Evolutionary conservation across 805 yeast species (phyloP).

Genomic region (Kodamaea kaohsiungensis): DNA sequence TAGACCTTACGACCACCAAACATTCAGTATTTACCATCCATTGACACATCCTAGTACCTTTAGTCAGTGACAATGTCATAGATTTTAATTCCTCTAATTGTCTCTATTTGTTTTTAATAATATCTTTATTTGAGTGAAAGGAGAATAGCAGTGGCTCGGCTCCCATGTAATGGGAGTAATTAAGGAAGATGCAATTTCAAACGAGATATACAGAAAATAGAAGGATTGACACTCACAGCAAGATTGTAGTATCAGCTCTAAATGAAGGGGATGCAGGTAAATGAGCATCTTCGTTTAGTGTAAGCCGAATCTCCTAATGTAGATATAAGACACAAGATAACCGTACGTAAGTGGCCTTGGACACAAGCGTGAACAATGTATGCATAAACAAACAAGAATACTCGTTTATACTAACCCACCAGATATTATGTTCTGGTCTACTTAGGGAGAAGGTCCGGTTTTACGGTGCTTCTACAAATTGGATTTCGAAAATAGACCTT

Average conservation of each 20-base stretch:
- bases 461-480: too few species aligned
- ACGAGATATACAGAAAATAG: not conserved
- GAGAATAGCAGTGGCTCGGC: not conserved
- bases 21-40: not conserved
- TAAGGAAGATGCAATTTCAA: not conserved
- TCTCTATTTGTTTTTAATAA: conserved; percentile 14
- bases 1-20: not conserved
- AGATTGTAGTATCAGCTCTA: not conserved
- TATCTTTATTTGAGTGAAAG: not conserved
- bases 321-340: too few species aligned
- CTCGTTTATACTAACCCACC: too few species aligned
- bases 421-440: too few species aligned
- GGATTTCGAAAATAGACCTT: too few species aligned
- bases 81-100: conserved; percentile 13
- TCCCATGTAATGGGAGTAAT: not conserved
- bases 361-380: too few species aligned
- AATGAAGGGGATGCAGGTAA: too few species aligned
- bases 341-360: too few species aligned
- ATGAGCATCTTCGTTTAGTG: too few species aligned
- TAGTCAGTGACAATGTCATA: conserved; percentile 6
- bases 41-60: not conserved
- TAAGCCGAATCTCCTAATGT: too few species aligned
- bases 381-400: too few species aligned
- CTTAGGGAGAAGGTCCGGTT: too few species aligned
- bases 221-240: not conserved